phyloP scores from a whole-genome alignment of 2,329 filamentous ascomycete genomes.

The Colletotrichum lini region DNA sequence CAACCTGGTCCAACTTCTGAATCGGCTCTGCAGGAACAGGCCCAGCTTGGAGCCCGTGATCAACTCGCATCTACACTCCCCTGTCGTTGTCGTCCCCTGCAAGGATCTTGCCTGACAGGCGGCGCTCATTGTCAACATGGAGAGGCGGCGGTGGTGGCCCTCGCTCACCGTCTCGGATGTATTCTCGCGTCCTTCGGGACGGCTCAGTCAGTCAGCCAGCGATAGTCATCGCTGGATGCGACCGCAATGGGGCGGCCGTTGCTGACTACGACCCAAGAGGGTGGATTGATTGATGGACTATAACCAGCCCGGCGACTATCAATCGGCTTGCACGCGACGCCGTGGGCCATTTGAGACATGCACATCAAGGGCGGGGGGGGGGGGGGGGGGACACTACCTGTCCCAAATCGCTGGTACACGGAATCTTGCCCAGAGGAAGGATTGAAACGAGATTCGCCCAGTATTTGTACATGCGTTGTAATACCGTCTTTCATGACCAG shows the following conservation, averaged over 20 bases:
- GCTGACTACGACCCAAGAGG: background rate
- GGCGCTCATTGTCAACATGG: slow-evolving; percentile 10
- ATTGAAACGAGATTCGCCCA: slow-evolving; percentile 6
- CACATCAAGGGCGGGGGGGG: background rate
- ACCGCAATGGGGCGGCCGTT: too few relatives aligned
- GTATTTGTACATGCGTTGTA: background rate
- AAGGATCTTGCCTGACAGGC: slow-evolving; percentile 24
- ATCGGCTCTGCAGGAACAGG: slow-evolving; percentile 32
- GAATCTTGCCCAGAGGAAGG: background rate
- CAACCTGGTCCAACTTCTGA: slow-evolving; percentile 7
- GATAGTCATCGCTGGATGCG: background rate
- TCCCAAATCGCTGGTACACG: slow-evolving; percentile 8
- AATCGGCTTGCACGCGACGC: background rate
- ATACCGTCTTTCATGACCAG: slow-evolving; percentile 4
- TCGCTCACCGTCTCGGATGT: background rate
- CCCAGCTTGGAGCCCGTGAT: background rate
- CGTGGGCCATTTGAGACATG: background rate
- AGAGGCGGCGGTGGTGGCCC: slow-evolving; percentile 8
- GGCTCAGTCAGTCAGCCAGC: background rate
- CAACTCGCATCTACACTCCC: slow-evolving; percentile 1
- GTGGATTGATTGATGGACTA: too few relatives aligned
- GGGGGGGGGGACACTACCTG: background rate
- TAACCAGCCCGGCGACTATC: too few relatives aligned
- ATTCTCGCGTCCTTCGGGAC: slow-evolving; percentile 12
- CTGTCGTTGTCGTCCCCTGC: background rate